Evolutionary conservation across 306 rosid genomes (phyloP).

Genomic region (Calophaca sinica): DNA sequence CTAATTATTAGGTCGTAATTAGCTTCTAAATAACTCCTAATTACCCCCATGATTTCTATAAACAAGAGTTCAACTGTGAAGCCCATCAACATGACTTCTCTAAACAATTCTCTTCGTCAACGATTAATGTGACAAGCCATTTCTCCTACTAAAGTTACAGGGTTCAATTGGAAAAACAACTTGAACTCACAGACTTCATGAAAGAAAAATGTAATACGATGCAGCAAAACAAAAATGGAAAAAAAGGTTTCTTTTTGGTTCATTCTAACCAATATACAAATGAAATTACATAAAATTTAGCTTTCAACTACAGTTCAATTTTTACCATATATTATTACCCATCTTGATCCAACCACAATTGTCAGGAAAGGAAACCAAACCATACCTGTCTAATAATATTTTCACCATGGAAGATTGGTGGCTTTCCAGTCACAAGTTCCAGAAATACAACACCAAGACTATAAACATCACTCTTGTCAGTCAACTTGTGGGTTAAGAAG

Average conservation of each 20-base stretch:
- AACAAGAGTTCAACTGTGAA: not conserved
- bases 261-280: not conserved
- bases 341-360: conserved; percentile 3
- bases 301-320: not conserved
- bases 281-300: not conserved
- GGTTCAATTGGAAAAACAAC: too few species aligned
- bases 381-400: conserved; percentile 92
- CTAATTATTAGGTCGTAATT: not conserved
- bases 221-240: too few species aligned
- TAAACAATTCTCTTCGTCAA: not conserved
- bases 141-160: too few species aligned
- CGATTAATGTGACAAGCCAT: too few species aligned
- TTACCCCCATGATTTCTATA: not conserved
- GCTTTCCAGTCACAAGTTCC: conserved; percentile 84
- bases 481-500: conserved; percentile 78
- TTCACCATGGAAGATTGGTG: conserved; percentile 88
- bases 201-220: not conserved
- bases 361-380: conserved; percentile 11
- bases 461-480: conserved; percentile 94
- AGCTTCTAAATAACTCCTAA: not conserved
- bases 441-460: conserved; percentile 91
- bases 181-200: not conserved
- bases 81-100: not conserved
- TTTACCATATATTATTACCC: not conserved
- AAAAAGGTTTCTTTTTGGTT: not conserved